A percentile compares a stretch with the other conserved stretches of the same genome.
These are phyloP conservation scores for Trichoderma sp. DNA, from an alignment of 2,329 filamentous ascomycete species.

Conservation along the genomic window DNA sequence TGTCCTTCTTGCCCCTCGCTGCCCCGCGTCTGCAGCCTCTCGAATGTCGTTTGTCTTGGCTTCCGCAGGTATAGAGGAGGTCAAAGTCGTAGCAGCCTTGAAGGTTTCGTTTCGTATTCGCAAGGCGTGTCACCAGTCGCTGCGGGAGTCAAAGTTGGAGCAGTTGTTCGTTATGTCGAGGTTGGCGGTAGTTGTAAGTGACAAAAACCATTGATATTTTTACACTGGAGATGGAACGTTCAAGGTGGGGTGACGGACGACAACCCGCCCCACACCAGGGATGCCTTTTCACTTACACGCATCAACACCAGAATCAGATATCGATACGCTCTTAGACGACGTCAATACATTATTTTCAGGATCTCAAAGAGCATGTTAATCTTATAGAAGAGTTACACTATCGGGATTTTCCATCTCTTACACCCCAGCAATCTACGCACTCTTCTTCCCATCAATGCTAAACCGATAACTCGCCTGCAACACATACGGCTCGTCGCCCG, in stretches of 20 bases:
- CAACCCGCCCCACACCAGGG: constrained; percentile 13
- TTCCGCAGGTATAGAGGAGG: background rate
- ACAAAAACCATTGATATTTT: constrained; percentile 13
- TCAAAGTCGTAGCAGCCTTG: background rate
- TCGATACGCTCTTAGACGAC: too few species aligned
- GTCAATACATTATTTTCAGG: too few species aligned
- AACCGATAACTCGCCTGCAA: constrained; percentile 65
- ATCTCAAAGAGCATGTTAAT: too few species aligned
- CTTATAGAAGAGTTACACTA: too few species aligned
- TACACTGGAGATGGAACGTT: background rate
- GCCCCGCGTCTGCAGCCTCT: background rate
- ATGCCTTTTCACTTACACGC: background rate
- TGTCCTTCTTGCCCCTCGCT: background rate
- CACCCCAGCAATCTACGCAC: background rate
- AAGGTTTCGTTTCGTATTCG: background rate
- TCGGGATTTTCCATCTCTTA: too few species aligned
- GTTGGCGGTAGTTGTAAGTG: background rate
- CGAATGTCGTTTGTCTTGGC: background rate
- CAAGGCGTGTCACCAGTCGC: too few species aligned
- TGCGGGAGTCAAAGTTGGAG: too few species aligned
- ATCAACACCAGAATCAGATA: background rate
- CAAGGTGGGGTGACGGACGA: constrained; percentile 18
- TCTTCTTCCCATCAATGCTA: constrained; percentile 42
- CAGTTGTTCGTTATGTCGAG: background rate
- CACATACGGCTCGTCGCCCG: constrained; percentile 62